These are phyloP conservation scores for Neofusicoccum sp. DNA, from an alignment of 2,329 filamentous ascomycete genomes.

Conservation along the genomic window DNA sequence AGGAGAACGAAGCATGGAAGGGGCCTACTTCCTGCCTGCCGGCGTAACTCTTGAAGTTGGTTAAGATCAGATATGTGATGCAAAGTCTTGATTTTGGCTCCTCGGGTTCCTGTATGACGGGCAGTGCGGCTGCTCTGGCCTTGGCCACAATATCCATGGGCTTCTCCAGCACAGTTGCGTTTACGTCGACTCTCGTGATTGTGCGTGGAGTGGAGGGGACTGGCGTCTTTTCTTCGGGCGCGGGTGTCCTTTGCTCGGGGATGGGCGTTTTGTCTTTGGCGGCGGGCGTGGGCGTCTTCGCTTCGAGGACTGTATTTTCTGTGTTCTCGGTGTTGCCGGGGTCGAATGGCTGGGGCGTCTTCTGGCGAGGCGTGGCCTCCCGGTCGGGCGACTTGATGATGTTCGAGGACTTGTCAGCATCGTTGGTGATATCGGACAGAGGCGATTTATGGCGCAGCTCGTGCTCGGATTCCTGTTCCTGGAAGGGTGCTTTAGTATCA, in stretches of 20 bases:
- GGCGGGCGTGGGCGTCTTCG: background rate
- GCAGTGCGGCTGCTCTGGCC: constrained; percentile 68
- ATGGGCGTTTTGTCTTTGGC: constrained; percentile 35
- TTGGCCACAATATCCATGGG: constrained; percentile 95
- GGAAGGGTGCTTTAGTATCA: background rate
- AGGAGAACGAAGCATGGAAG: constrained; percentile 96
- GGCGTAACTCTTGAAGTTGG: constrained; percentile 99
- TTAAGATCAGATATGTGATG: constrained; percentile 87
- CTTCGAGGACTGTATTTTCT: background rate
- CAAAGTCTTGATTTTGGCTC: constrained; percentile 85
- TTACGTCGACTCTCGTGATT: constrained; percentile 68
- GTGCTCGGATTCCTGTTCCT: constrained; percentile 15
- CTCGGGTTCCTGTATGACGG: constrained; percentile 70
- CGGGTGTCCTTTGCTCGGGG: constrained; percentile 54
- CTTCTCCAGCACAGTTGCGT: constrained; percentile 78
- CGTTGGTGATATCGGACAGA: constrained; percentile 17
- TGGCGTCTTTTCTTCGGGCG: constrained; percentile 49
- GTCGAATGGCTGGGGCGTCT: constrained; percentile 2
- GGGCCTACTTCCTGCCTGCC: constrained; percentile 93
- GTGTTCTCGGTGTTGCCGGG: background rate
- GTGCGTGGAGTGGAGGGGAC: constrained; percentile 43
- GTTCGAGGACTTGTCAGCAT: constrained; percentile 13
- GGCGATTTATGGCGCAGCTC: constrained; percentile 14
- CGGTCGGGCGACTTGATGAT: constrained; percentile 6
- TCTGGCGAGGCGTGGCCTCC: constrained; percentile 10